Conservation (phyloP, 495 filamentous ascomycete genomes). For the Trichodelitschia bisporula region DNA sequence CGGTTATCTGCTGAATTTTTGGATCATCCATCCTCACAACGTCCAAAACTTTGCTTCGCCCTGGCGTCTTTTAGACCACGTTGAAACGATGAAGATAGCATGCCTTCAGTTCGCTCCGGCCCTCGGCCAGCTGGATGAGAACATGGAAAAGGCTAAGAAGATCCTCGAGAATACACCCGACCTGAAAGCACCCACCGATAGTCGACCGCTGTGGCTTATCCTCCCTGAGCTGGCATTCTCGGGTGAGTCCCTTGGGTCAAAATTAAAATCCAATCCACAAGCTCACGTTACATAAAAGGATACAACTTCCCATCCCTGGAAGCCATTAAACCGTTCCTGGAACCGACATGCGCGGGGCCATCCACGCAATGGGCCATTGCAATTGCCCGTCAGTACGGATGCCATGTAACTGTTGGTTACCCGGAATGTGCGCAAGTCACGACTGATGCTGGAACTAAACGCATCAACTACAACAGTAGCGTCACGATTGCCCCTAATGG, state of each 20-base stretch:
- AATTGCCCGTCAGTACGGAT: conserved; percentile 44
- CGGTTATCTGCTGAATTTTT: no score
- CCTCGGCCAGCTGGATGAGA: conserved; percentile 52
- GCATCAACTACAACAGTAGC: conserved; percentile 48
- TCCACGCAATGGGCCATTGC: conserved; percentile 58
- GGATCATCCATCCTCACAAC: no score
- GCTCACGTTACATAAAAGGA: no score
- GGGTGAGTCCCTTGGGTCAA: no score
- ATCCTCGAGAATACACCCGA: conserved; percentile 34
- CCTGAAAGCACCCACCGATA: no score
- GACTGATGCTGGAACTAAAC: background rate
- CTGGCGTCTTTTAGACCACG: no score
- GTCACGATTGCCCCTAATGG: conserved; percentile 55
- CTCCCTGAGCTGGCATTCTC: conserved; percentile 77
- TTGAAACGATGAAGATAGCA: conserved; percentile 40
- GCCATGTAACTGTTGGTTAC: conserved; percentile 74
- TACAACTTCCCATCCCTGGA: conserved; percentile 73
- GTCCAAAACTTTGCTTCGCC: no score
- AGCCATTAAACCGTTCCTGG: conserved; percentile 59
- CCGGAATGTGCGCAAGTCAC: conserved; percentile 33
- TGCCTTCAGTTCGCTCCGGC: conserved; percentile 57
- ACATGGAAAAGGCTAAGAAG: conserved; percentile 47
- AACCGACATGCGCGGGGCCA: conserved; percentile 46
- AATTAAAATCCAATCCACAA: no score
- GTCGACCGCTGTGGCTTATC: no score